Evolutionary conservation across 108 stramenopile genomes (phyloP).

Genomic region (Skeletonema grethae): DNA sequence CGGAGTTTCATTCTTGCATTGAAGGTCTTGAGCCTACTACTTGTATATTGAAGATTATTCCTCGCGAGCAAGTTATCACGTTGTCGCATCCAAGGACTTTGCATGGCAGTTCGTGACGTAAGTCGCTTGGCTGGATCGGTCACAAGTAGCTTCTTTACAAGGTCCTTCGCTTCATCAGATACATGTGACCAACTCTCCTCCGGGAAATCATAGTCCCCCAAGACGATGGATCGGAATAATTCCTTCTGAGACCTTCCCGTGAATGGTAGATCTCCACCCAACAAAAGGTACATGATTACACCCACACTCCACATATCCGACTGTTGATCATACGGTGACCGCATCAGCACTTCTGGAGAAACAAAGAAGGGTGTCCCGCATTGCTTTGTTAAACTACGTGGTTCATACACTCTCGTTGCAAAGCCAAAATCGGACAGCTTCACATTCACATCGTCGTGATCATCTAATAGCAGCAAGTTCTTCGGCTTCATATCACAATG

Average conservation of each 20-base stretch:
- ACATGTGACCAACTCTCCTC: constrained; percentile 73
- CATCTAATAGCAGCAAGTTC: constrained; percentile 77
- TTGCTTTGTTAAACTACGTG: constrained; percentile 74
- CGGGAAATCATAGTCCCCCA: constrained; percentile 72
- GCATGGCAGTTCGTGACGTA: constrained; percentile 71
- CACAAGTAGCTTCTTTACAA: constrained; percentile 71
- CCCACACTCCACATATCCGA: constrained; percentile 98
- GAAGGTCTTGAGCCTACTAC: constrained; percentile 82
- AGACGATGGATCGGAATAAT: constrained; percentile 74
- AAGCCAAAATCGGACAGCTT: constrained; percentile 94
- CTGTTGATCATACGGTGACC: constrained; percentile 74
- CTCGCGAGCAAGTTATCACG: constrained; percentile 49
- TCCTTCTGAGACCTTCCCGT: constrained; percentile 76
- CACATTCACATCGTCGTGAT: constrained; percentile 80
- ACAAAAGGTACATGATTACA: constrained; percentile 90
- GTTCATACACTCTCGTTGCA: constrained; percentile 76
- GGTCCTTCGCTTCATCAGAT: constrained; percentile 85
- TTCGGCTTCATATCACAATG: constrained; percentile 93
- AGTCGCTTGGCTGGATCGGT: constrained; percentile 77
- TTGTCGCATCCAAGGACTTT: constrained; percentile 80
- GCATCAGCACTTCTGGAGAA: constrained; percentile 93
- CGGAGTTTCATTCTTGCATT: constrained; percentile 86
- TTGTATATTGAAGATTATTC: constrained; percentile 51
- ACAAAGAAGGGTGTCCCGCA: constrained; percentile 96
- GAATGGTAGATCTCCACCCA: constrained; percentile 91